Base-by-base conservation (phyloP, 2,329 filamentous ascomycete species). In the Cladosporium colombiae region DNA sequence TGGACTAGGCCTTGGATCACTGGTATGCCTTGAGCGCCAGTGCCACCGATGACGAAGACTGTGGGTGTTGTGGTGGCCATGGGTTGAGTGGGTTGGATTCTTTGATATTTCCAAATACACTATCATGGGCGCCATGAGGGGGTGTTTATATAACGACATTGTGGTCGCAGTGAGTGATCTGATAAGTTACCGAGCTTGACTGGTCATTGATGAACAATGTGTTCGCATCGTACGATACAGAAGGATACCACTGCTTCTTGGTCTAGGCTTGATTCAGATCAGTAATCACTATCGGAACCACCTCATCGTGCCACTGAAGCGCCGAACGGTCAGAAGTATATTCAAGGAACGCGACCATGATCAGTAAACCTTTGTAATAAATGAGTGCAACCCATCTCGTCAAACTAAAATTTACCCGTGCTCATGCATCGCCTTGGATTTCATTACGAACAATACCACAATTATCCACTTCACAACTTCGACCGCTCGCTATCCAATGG, bases 1-100 rank as follows among this genome's bases (percentile, higher is more conserved):
- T 83, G 68, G 53, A 72, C 69, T 31, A 74, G 70, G 25, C 69
- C 69, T 56, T 65, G 25, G 67, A 73, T 64, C 33, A 73, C 65
- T 0, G 72, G 69, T n/a, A 72, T 65, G 23, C 72, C 71, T 70
- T 73, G 70, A 21, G 72, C 71, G 21, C 72, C 70, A 16, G 71
- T 74, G 18, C 70, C 72, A 46, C 71, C 70, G 29, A 74, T 67
- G 52, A 73, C 59, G 61, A 74, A 72, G 55, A 74, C 68, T 65
- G 68, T 76, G 69, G 37, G 70, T 71, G 69, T 44, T 29, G 33
- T 21, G 16, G 57, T 44, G 13, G 44, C n/a, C 57, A 31, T 60
- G 23, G 35, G 7, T 46, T 21, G 7, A 5, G 8, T 21, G n/a
- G 11, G 5, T 2, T 46, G 40, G n/a, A 5, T 46, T 46, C 23